These are phyloP conservation scores for Adansonia madagascariensis DNA, from an alignment of 441 rosid genomes.

Conservation along the genomic window DNA sequence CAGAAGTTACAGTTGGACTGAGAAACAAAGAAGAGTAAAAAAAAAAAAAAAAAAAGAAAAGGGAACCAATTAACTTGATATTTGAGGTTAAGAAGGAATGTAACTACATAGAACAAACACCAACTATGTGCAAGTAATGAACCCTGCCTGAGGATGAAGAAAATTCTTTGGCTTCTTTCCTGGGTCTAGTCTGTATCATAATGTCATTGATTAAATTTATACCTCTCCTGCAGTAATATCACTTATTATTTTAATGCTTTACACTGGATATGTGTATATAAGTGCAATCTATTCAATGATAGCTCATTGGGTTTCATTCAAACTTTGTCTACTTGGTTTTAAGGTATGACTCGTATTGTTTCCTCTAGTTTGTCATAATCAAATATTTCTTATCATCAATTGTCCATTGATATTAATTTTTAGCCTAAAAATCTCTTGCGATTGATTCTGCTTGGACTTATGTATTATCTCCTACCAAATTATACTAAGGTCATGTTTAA, in stretches of 20 bases:
- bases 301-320: background rate
- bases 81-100: background rate
- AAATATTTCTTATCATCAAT: background rate
- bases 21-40: background rate
- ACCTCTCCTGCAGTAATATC: background rate
- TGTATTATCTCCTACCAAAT: constrained; percentile 10
- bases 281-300: background rate
- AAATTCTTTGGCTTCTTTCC: background rate
- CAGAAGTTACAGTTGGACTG: background rate
- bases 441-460: background rate
- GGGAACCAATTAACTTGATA: background rate
- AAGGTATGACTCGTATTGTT: background rate
- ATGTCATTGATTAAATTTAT: background rate
- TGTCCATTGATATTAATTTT: background rate
- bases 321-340: background rate
- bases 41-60: no score
- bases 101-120: background rate
- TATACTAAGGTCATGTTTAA: background rate
- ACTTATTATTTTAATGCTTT: background rate
- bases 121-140: background rate
- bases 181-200: background rate
- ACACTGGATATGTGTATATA: background rate
- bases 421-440: background rate
- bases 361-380: background rate
- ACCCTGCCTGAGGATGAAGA: background rate